Evolutionary conservation across 768 basidiomycete species (phyloP), one percentile per base, ranked within the genome.

Genomic region (Trametes maxima): DNA sequence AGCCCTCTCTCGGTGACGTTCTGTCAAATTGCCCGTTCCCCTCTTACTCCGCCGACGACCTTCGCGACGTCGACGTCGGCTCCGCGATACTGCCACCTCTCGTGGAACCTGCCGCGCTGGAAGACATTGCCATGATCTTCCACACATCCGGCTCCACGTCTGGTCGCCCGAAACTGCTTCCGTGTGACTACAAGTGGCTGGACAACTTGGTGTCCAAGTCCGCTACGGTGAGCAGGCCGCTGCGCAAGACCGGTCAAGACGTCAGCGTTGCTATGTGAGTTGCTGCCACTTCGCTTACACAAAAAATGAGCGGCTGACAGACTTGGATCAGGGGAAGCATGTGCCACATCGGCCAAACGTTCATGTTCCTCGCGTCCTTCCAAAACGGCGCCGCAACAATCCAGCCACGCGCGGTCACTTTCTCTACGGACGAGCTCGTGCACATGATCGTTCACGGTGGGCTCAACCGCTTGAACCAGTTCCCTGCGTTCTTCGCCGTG

Each of bases 141-240:
- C 89, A 89, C 72, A 89, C 89, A 7, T 85, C 84, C 57, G 89
- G 89, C 11, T 89, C 88, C 45, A 90, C 89, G 14, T 90, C 87
- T 28, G 89, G 88, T 52, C 86, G 82, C 68, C 89, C 89, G 0
- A 90, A 90, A 68, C 83, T 90, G 46, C 86, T 90, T 0, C 87
- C 84, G 13, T 85, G 85, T 71, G 85, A 74, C 69, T 83, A 82
- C 67, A 79, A 76, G 42, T 89, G 87, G 87, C 59, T 90, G 37
- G 74, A 81, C 59, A 71, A 80, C 36, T 82, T 81, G 1, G 74
- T 84, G 47, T 61, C 75, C n/a, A 90, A 90, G 72, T 83, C 87
- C 47, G 70, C 74, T 50, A 75, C 78, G 58, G 77, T 82, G 46
- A 79, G 79, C 64, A 69, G 67, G 65, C 86, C 85, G 53, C 74